Percentiles rank a stretch among this genome's conserved stretches.
phyloP scores from a whole-genome alignment of 1,284 basidiomycete genomes.

The Psilocybe mexicana region DNA sequence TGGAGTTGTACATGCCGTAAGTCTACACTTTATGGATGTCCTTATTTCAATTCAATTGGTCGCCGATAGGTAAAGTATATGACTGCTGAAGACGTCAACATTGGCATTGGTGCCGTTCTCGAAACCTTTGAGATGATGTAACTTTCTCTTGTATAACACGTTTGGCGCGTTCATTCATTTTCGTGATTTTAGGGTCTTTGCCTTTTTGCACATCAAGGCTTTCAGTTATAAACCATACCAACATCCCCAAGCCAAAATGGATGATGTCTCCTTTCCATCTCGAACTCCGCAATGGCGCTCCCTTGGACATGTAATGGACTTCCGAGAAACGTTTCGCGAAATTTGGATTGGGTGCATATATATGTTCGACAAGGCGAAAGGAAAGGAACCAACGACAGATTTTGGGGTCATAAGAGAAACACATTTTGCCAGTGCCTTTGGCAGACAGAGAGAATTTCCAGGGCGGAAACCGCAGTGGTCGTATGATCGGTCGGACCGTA shows the following conservation, averaged over 20 bases:
- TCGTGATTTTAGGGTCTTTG: conserved; percentile 50
- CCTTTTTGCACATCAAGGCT: conserved; percentile 71
- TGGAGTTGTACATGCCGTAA: conserved; percentile 66
- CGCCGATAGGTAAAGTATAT: conserved; percentile 55
- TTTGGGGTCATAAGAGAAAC: conserved; percentile 46
- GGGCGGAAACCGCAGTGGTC: not conserved
- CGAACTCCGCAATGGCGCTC: conserved; percentile 53
- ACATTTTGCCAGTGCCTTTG: conserved; percentile 54
- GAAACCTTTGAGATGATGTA: conserved; percentile 80
- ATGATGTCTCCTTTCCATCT: conserved; percentile 28
- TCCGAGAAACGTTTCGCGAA: conserved; percentile 65
- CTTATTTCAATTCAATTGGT: not conserved
- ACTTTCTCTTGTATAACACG: conserved; percentile 24
- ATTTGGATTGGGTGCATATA: conserved; percentile 57
- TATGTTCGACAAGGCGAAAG: conserved; percentile 50
- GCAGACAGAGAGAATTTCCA: conserved; percentile 25
- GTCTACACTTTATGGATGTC: conserved; percentile 19
- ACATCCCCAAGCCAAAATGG: conserved; percentile 24
- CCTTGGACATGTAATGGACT: conserved; percentile 65
- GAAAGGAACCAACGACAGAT: conserved; percentile 49
- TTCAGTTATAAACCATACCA: conserved; percentile 74
- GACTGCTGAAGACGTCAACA: conserved; percentile 75
- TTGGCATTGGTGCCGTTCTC: conserved; percentile 68
- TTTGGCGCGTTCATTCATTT: conserved; percentile 10
- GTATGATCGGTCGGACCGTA: conserved; percentile 3